These are phyloP conservation scores for Astragalus glycyphyllos DNA, from an alignment of 306 rosid genomes.

Conservation along the genomic window DNA sequence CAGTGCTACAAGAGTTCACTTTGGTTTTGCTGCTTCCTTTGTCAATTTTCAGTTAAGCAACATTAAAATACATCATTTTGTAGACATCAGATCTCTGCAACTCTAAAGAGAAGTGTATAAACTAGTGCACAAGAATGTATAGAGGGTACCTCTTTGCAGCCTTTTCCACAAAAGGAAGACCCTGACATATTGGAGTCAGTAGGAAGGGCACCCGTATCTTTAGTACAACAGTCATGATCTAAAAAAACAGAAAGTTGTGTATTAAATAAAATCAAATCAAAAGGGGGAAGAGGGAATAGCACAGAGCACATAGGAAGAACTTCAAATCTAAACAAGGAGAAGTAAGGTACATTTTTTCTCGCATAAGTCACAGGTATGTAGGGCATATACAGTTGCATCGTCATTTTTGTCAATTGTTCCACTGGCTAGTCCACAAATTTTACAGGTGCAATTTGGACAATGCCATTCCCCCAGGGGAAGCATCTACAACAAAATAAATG, in stretches of 20 bases:
- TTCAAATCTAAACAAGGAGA: constrained; percentile 36
- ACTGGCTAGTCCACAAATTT: constrained; percentile 73
- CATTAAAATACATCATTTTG: constrained; percentile 25
- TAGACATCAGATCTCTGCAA: neutral
- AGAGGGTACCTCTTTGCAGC: constrained; percentile 84
- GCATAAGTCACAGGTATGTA: constrained; percentile 71
- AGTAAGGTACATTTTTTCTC: constrained; percentile 84
- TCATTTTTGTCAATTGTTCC: constrained; percentile 47
- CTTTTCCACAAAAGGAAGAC: constrained; percentile 75
- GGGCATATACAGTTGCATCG: constrained; percentile 43
- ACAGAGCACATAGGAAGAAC: constrained; percentile 30
- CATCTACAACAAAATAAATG: constrained; percentile 63
- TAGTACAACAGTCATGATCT: constrained; percentile 76
- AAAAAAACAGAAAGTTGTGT: constrained; percentile 39
- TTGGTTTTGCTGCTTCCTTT: neutral
- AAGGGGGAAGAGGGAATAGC: constrained; percentile 32
- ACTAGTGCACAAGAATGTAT: constrained; percentile 53
- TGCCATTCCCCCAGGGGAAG: constrained; percentile 97
- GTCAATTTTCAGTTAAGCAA: neutral
- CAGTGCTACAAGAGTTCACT: constrained; percentile 26
- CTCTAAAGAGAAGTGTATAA: constrained; percentile 32
- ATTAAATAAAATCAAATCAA: constrained; percentile 31
- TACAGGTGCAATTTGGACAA: constrained; percentile 94
- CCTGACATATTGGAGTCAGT: constrained; percentile 40
- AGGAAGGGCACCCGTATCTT: constrained; percentile 55